These are phyloP conservation scores for Amphibolis antarctica DNA, from an alignment of 106 monocot species.

Conservation along the genomic window DNA sequence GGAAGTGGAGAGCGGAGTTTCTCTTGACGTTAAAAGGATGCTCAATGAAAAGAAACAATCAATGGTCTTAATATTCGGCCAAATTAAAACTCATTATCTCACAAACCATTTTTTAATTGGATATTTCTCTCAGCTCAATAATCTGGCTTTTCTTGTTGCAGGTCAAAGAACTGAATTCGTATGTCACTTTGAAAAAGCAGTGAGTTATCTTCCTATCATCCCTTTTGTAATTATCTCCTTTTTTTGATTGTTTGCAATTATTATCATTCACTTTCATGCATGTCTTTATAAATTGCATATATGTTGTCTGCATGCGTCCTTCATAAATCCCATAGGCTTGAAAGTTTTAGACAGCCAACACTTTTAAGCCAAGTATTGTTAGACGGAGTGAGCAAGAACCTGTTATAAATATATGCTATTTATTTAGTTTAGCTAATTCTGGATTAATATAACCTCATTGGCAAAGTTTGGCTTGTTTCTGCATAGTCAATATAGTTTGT, in stretches of 20 bases:
- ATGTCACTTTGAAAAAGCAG: constrained; percentile 75
- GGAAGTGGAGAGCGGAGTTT: constrained; percentile 1
- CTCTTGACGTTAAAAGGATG: constrained; percentile 9
- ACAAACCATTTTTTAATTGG: not conserved
- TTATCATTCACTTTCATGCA: not conserved
- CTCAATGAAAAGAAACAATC: constrained; percentile 50
- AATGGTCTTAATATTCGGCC: constrained; percentile 29
- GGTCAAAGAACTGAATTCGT: constrained; percentile 82
- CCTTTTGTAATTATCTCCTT: constrained; percentile 1
- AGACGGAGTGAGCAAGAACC: too few species aligned
- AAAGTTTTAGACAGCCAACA: not conserved
- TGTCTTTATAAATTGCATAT: not conserved
- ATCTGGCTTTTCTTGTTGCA: constrained; percentile 25
- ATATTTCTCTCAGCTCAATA: not conserved
- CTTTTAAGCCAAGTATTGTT: too few species aligned
- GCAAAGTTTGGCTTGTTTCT: too few species aligned
- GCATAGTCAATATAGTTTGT: too few species aligned
- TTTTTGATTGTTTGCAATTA: too few species aligned
- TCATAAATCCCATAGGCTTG: not conserved
- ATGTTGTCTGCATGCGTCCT: not conserved
- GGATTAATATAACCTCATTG: not conserved
- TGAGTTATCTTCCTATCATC: constrained; percentile 22
- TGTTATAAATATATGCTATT: not conserved
- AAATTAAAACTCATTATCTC: not conserved
- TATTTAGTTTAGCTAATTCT: not conserved